Conservation (phyloP, 179 eudicot species). For the Amaranthus tricolor region DNA sequence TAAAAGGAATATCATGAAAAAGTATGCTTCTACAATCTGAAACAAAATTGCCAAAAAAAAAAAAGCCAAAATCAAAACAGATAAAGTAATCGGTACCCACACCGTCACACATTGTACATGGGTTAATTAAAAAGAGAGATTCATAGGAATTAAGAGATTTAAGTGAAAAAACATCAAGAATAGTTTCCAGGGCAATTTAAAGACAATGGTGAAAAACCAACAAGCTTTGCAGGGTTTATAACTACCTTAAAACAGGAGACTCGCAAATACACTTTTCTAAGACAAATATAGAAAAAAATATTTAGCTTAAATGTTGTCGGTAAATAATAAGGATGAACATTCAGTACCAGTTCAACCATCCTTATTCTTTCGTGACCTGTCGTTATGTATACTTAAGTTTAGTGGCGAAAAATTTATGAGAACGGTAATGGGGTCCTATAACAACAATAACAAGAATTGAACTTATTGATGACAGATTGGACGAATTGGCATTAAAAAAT, state of each 20-base stretch:
- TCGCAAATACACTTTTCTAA: not conserved
- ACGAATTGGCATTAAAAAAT: not conserved
- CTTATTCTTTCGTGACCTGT: not conserved
- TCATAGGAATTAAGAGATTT: not conserved
- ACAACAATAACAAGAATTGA: not conserved
- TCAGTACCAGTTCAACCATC: not conserved
- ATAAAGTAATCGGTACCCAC: not conserved
- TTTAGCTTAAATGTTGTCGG: not conserved
- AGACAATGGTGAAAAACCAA: conserved; percentile 2
- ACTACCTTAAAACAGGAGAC: not conserved
- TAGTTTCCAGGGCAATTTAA: not conserved
- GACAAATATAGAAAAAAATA: not conserved
- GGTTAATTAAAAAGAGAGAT: not conserved
- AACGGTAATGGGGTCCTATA: not conserved
- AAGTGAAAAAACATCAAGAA: not conserved
- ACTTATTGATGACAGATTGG: not conserved
- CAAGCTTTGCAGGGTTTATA: not conserved
- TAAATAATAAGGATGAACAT: not conserved
- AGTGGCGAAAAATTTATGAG: not conserved
- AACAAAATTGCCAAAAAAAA: not conserved
- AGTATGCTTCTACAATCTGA: not conserved
- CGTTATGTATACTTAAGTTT: not conserved
- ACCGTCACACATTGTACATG: not conserved
- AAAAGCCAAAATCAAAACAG: not conserved
- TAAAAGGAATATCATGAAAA: not conserved